A percentile compares a stretch with the other conserved stretches of the same genome.
These are phyloP conservation scores for Pichia inconspicua DNA, from an alignment of 1,139 yeast genomes.

Conservation along the genomic window DNA sequence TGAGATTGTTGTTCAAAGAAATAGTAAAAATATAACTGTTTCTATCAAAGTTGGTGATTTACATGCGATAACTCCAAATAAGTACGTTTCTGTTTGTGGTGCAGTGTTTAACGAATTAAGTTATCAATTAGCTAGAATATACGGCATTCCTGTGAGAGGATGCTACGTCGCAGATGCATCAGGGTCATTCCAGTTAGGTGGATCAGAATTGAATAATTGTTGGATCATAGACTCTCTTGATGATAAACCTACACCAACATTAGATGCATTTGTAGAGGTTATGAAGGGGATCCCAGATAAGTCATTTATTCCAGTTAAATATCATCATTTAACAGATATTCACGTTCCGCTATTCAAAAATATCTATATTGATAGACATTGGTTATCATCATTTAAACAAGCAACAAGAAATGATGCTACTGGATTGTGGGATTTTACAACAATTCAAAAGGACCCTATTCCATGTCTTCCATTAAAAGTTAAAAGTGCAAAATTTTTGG, in stretches of 20 bases:
- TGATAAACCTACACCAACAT: conserved; percentile 61
- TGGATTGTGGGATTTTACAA: conserved; percentile 81
- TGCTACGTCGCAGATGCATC: conserved; percentile 73
- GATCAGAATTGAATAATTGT: conserved; percentile 47
- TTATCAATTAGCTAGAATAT: conserved; percentile 81
- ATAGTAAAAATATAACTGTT: conserved; percentile 52
- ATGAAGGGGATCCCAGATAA: conserved; percentile 74
- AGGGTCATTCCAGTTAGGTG: conserved; percentile 65
- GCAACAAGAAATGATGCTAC: conserved; percentile 74
- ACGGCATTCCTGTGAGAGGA: conserved; percentile 77
- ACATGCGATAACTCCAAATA: conserved; percentile 74
- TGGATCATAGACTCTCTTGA: conserved; percentile 78
- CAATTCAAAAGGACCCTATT: conserved; percentile 52
- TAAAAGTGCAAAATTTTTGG: conserved; percentile 62
- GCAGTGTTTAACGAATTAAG: conserved; percentile 80
- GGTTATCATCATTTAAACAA: conserved; percentile 65
- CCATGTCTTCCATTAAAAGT: conserved; percentile 36
- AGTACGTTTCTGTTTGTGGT: conserved; percentile 78
- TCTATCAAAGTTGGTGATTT: conserved; percentile 60
- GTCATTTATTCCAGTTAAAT: conserved; percentile 61
- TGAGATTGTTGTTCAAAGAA: conserved; percentile 61
- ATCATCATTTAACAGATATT: conserved; percentile 73
- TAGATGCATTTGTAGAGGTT: conserved; percentile 70
- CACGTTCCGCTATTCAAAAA: conserved; percentile 64
- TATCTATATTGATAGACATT: conserved; percentile 73